These are phyloP conservation scores for Aspergillus biplanus DNA, from an alignment of 495 filamentous ascomycete genomes.

Conservation along the genomic window DNA sequence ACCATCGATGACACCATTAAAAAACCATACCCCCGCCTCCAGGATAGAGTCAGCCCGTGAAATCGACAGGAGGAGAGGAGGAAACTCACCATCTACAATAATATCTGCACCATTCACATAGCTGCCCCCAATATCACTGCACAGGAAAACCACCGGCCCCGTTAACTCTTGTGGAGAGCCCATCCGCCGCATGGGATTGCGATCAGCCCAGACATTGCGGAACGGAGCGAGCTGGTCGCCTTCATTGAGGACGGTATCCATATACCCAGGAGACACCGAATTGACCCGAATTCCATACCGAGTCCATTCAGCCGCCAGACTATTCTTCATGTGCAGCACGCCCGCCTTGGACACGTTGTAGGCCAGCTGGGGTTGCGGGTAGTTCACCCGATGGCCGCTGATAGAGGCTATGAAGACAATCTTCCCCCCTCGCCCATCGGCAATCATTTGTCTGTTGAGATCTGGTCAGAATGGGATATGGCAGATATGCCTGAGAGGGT, in stretches of 20 bases:
- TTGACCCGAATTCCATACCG: slow-evolving; percentile 67
- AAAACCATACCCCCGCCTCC: no score
- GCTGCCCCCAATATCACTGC: slow-evolving; percentile 58
- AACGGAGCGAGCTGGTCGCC: slow-evolving; percentile 60
- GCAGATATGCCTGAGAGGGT: background rate
- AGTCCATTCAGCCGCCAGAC: slow-evolving; percentile 51
- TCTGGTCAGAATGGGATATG: background rate
- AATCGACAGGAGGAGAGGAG: no score
- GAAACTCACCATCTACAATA: slow-evolving; percentile 57
- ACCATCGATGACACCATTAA: no score
- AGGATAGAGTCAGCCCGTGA: no score
- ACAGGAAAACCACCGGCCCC: slow-evolving; percentile 68
- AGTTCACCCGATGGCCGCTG: slow-evolving; percentile 61
- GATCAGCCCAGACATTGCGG: slow-evolving; percentile 58
- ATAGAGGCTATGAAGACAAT: slow-evolving; percentile 70
- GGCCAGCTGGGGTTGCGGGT: slow-evolving; percentile 46
- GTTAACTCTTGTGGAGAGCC: slow-evolving; percentile 65
- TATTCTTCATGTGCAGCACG: slow-evolving; percentile 35
- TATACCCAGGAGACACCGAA: slow-evolving; percentile 69
- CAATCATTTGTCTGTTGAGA: slow-evolving; percentile 33
- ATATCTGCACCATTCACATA: slow-evolving; percentile 72
- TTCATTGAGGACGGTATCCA: slow-evolving; percentile 76
- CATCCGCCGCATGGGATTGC: slow-evolving; percentile 73
- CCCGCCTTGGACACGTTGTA: slow-evolving; percentile 51
- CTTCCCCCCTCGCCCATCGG: slow-evolving; percentile 49